These are phyloP conservation scores for Camelina sativa DNA, from an alignment of 345 rosid genomes.

Conservation along the genomic window DNA sequence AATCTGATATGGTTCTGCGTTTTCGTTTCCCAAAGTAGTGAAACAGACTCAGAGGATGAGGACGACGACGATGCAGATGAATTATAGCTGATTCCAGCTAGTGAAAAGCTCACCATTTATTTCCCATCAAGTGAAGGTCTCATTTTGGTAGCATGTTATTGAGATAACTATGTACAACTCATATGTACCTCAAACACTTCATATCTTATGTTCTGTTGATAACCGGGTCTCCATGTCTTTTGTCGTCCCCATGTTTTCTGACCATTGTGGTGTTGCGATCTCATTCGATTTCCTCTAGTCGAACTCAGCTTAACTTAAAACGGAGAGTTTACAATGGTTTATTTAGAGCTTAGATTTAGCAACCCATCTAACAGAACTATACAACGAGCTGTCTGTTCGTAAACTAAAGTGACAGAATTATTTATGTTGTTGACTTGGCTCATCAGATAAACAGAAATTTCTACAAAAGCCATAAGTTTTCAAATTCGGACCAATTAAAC, in stretches of 20 bases:
- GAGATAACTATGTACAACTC: neutral
- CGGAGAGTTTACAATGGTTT: too few relatives aligned
- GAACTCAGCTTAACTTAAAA: too few relatives aligned
- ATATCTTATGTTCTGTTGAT: neutral
- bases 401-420: too few relatives aligned
- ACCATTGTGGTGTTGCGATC: neutral
- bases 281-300: too few relatives aligned
- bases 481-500: too few relatives aligned
- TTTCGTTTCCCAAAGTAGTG: slow-evolving; percentile 27
- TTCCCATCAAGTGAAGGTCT: neutral
- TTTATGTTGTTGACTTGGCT: too few relatives aligned
- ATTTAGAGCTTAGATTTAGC: too few relatives aligned
- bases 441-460: too few relatives aligned
- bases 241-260: neutral
- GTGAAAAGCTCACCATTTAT: slow-evolving; percentile 1
- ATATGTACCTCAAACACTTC: neutral
- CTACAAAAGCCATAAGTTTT: too few relatives aligned
- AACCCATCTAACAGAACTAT: too few relatives aligned
- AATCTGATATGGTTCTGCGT: slow-evolving; percentile 6
- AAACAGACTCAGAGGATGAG: slow-evolving; percentile 36
- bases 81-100: slow-evolving; percentile 18
- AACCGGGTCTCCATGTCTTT: neutral
- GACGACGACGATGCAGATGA: slow-evolving; percentile 41
- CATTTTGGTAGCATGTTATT: slow-evolving; percentile 10
- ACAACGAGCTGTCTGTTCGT: too few relatives aligned